Evolutionary conservation across 2,329 filamentous ascomycete genomes (phyloP), one percentile per base, ranked within the genome.

Genomic region (Lasiodiplodia sp.): DNA sequence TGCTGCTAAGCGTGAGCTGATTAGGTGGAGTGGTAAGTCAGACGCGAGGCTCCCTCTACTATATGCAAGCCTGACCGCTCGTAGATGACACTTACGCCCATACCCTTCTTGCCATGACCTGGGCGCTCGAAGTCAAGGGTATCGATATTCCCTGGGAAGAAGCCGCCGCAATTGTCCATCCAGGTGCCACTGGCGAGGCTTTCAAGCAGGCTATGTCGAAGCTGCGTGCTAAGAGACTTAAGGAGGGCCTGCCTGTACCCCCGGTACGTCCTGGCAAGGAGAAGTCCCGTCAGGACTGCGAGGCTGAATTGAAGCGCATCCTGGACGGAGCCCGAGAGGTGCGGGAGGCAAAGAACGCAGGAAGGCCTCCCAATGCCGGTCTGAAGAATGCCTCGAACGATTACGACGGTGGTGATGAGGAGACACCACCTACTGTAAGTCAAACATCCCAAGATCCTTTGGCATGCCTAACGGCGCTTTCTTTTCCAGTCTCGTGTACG

Each of bases 121-220:
- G 55, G 55, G 23, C 52, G 0, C 16, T 60, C 38, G 65, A 67
- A 21, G 16, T 14, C 16, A 23, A 38, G 3, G 65, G 58, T 0
- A 18, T 40, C 25, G 25, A 56, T 4, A 16, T 67, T 28, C 65
- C 65, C 5, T 67, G 65, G 65, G 53, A 60, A 5, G 65, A 67
- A 21, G 5, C 40, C 4, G 65, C 65, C 4, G 65, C 65, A 8
- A n/a, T 67, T n/a, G 65, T 67, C 3, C 44, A 67, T 6, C 65
- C 65, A 14, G 65, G 65, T 18, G 65, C 65, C 2, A 67, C 65
- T 40, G 65, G 65, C 10, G 65, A 67, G 34, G 65, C 65, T 0
- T 67, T 67, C 31, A 67, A 67, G 65, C 65, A 67, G 21, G 65
- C 65, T 1, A 3, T 67, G 44, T 18, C 37, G 3, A 67, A 67